Conservation (phyloP, 1,284 basidiomycete species). For the Violaceomyces palustris region DNA sequence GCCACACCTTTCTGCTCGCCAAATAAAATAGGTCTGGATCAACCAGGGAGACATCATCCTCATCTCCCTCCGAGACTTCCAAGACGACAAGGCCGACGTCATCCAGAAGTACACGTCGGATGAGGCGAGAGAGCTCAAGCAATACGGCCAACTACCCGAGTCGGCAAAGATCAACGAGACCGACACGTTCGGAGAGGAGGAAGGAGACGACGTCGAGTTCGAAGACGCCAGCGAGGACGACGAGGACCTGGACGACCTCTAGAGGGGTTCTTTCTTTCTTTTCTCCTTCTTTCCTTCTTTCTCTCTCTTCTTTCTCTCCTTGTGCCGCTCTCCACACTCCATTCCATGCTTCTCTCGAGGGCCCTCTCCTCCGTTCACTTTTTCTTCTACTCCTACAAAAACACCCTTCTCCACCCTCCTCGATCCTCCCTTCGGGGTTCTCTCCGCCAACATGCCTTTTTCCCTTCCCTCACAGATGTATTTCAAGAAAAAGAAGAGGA, state of each 20-base stretch:
- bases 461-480: too few relatives aligned
- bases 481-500: too few relatives aligned
- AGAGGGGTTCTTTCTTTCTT: conserved; percentile 2
- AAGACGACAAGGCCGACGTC: conserved; percentile 98
- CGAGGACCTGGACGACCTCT: conserved; percentile 41
- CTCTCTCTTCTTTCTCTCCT: neutral
- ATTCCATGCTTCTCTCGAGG: too few relatives aligned
- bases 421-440: too few relatives aligned
- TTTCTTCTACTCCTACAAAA: too few relatives aligned
- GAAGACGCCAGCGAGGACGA: conserved; percentile 52
- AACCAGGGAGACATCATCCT: conserved; percentile 97
- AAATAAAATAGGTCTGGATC: conserved; percentile 99
- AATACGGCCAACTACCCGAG: conserved; percentile 94
- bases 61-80: conserved; percentile 94
- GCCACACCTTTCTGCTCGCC: conserved; percentile 1
- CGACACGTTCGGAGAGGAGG: conserved; percentile 84
- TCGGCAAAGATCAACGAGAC: conserved; percentile 99
- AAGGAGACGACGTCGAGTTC: conserved; percentile 53
- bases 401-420: too few relatives aligned
- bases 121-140: conserved; percentile 83
- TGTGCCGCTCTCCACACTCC: too few relatives aligned
- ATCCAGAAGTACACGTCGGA: conserved; percentile 98
- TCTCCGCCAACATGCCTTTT: too few relatives aligned
- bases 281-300: too few relatives aligned
- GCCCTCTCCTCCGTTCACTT: too few relatives aligned